Conservation (phyloP, 768 basidiomycete genomes). For the Suillus subalutaceus region DNA sequence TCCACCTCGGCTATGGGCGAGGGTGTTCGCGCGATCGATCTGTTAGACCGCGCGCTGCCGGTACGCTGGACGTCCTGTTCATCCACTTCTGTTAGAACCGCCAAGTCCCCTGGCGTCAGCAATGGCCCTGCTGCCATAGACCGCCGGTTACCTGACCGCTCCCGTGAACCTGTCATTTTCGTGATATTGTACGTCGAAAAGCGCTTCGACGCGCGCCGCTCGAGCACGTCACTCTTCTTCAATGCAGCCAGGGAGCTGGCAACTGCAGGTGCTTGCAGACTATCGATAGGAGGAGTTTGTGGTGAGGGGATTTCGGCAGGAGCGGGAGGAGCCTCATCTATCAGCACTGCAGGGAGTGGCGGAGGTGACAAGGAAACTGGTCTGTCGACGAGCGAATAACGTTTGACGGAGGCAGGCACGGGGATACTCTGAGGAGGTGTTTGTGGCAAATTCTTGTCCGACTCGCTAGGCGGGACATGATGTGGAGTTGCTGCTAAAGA, state of each 20-base stretch:
- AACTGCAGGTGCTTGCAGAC: conserved; percentile 59
- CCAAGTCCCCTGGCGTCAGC: conserved; percentile 72
- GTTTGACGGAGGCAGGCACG: conserved; percentile 72
- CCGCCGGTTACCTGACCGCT: conserved; percentile 63
- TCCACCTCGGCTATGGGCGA: conserved; percentile 24
- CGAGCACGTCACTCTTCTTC: conserved; percentile 82
- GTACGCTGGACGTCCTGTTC: conserved; percentile 38
- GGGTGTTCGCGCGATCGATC: conserved; percentile 42
- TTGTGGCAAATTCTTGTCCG: conserved; percentile 30
- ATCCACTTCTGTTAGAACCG: conserved; percentile 75
- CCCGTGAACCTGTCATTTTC: conserved; percentile 80
- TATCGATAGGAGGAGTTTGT: conserved; percentile 39
- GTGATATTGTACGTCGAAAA: conserved; percentile 94
- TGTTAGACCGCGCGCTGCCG: conserved; percentile 11
- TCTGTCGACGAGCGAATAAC: conserved; percentile 79
- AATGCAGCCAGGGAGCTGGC: conserved; percentile 86
- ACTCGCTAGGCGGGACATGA: conserved; percentile 23
- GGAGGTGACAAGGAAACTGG: conserved; percentile 49
- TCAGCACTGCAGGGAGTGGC: conserved; percentile 53
- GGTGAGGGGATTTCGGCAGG: conserved; percentile 30
- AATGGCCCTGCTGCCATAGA: conserved; percentile 66
- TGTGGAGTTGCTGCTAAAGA: conserved; percentile 11
- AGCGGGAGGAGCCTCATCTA: conserved; percentile 31
- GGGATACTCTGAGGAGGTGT: conserved; percentile 22
- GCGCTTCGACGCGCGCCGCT: conserved; percentile 91